phyloP scores from a whole-genome alignment of 768 basidiomycete genomes.

The Leccinellum rugosiceps region DNA sequence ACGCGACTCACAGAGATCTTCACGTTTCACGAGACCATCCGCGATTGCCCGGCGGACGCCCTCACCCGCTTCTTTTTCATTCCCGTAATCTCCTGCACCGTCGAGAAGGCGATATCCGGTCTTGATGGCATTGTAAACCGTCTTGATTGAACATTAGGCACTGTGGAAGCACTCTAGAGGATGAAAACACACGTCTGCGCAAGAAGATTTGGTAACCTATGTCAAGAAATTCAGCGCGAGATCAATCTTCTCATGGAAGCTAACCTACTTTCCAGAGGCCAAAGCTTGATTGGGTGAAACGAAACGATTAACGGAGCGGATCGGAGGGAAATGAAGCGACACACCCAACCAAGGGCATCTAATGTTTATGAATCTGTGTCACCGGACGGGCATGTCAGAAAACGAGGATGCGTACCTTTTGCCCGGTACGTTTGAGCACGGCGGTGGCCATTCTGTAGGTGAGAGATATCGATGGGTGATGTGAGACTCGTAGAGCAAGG shows the following conservation, averaged over 20 bases:
- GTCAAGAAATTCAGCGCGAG: neutral
- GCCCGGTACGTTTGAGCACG: slow-evolving; percentile 55
- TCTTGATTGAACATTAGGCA: slow-evolving; percentile 36
- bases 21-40: slow-evolving; percentile 82
- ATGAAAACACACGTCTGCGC: slow-evolving; percentile 50
- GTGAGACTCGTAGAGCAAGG: neutral
- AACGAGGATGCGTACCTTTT: slow-evolving; percentile 41
- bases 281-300: slow-evolving; percentile 40
- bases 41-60: slow-evolving; percentile 75
- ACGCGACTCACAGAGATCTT: slow-evolving; percentile 70
- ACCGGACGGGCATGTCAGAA: neutral
- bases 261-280: slow-evolving; percentile 65
- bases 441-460: slow-evolving; percentile 45
- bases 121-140: slow-evolving; percentile 84
- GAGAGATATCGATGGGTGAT: slow-evolving; percentile 14
- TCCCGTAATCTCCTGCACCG: slow-evolving; percentile 84
- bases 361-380: slow-evolving; percentile 1
- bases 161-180: neutral
- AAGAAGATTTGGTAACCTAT: slow-evolving; percentile 56
- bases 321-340: slow-evolving; percentile 8
- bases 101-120: slow-evolving; percentile 85
- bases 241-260: neutral
- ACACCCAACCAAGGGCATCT: slow-evolving; percentile 75
- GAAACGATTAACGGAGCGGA: neutral
- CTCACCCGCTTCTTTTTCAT: slow-evolving; percentile 81